These are phyloP conservation scores for Litsea cubeba DNA, from an alignment of 164 flowering plant species.

Conservation along the genomic window DNA sequence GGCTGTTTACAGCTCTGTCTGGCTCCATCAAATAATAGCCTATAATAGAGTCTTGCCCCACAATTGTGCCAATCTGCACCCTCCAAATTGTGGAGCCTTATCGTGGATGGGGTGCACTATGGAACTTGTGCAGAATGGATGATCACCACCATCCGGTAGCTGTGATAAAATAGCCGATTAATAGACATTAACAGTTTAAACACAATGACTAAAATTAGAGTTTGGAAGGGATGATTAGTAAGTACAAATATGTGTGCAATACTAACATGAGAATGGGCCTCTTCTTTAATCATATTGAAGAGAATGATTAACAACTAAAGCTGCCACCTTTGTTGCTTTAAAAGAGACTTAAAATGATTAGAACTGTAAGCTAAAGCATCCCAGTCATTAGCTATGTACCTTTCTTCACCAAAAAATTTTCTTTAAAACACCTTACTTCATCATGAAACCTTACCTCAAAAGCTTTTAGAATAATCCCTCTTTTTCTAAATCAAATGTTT, in stretches of 20 bases:
- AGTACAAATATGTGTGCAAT: background rate
- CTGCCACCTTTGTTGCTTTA: background rate
- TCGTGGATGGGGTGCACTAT: too few species aligned
- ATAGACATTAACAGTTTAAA: background rate
- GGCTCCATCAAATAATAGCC: too few species aligned
- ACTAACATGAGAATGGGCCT: background rate
- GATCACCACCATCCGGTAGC: too few species aligned
- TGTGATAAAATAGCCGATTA: too few species aligned
- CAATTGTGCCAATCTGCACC: too few species aligned
- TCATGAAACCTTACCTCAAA: background rate
- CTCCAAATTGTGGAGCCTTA: too few species aligned
- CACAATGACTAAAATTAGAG: background rate
- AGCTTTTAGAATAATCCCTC: too few species aligned
- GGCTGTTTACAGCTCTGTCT: too few species aligned
- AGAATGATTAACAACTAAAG: too few species aligned
- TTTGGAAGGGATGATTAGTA: background rate
- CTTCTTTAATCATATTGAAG: background rate
- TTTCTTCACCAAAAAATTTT: background rate
- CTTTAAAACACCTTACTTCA: background rate
- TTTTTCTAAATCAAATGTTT: background rate
- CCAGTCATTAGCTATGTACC: background rate
- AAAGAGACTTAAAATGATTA: background rate
- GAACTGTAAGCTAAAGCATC: background rate
- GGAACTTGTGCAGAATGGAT: too few species aligned
- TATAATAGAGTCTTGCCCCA: too few species aligned